A percentile compares a stretch with the other conserved stretches of the same genome.
These are phyloP conservation scores for Cucumis hystrix DNA, from an alignment of 306 rosid species.

Conservation along the genomic window DNA sequence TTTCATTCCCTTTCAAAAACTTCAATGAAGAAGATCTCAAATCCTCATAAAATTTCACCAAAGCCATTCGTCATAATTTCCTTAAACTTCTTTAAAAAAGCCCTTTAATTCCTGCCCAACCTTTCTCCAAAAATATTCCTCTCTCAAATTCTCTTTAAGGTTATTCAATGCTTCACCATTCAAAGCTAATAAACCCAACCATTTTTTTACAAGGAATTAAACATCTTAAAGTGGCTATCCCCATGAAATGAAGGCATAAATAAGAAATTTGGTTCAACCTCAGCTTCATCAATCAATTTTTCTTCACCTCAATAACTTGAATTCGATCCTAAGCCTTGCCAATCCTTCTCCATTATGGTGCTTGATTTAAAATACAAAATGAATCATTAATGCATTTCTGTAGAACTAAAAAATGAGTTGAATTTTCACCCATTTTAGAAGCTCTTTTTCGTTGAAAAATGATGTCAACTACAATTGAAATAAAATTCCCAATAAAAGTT, in stretches of 20 bases:
- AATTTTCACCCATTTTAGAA: slow-evolving; percentile 25
- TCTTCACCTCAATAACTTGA: slow-evolving; percentile 20
- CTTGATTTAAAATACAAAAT: slow-evolving; percentile 10
- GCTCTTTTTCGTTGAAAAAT: slow-evolving; percentile 43
- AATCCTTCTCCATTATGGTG: background rate
- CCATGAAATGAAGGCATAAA: slow-evolving; percentile 32
- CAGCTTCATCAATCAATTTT: slow-evolving; percentile 40
- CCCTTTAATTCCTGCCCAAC: slow-evolving; percentile 13
- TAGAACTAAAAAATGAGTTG: slow-evolving; percentile 26
- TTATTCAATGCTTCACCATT: slow-evolving; percentile 23
- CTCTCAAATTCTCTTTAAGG: slow-evolving; percentile 17
- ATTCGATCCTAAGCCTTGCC: slow-evolving; percentile 11
- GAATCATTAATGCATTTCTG: slow-evolving; percentile 20
- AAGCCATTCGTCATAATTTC: slow-evolving; percentile 21
- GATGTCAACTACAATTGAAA: slow-evolving; percentile 39
- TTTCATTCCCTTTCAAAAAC: slow-evolving; percentile 3
- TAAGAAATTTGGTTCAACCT: slow-evolving; percentile 58
- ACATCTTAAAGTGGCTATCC: slow-evolving; percentile 27
- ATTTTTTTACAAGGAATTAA: slow-evolving; percentile 28
- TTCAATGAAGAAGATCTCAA: slow-evolving; percentile 15
- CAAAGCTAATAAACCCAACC: slow-evolving; percentile 31
- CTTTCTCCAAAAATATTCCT: slow-evolving; percentile 16
- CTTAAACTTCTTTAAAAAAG: slow-evolving; percentile 31
- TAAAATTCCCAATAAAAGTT: slow-evolving; percentile 46
- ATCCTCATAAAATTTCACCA: slow-evolving; percentile 14